Evolutionary conservation across 2,329 filamentous ascomycete species (phyloP), one percentile per base, ranked within the genome.

Genomic region (Apiospora rasikravindrae): DNA sequence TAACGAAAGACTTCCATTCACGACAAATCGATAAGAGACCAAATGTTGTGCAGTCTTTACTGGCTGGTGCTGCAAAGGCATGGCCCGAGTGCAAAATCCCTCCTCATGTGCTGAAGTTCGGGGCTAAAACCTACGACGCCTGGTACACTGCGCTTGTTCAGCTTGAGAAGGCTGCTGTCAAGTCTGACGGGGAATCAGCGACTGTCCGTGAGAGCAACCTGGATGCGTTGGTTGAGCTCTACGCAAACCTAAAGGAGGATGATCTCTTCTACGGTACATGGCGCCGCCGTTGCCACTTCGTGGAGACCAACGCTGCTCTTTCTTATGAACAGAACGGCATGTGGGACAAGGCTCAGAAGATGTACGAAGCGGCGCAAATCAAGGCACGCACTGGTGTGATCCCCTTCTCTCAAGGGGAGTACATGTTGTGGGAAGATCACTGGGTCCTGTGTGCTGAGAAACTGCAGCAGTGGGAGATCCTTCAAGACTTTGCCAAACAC

Each of bases 391-490:
- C 96, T 0, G 96, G 95, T 69, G 94, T 96, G n/a, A 91, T 98
- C 73, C 96, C 96, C 0, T 98, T 98, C 82, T 98, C 96, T 0
- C 94, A 97, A 77, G 95, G 92, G 44, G 96, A 99, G 82, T 99
- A 99, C 83, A 98, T 97, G 90, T 89, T 99, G 0, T 99, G 96
- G 96, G 96, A 99, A 83, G 96, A 99, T 80, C 97, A 99, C 78
- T 99, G 96, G 96, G 92, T 99, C 57, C 88, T 98, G 69, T 99
- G 96, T 81, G 96, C 96, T 0, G 95, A 98, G 83, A 99, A 99
- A 84, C 87, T 99, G 66, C 97, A 99, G 81, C 97, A 99, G 80
- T 99, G 96, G 96, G 96, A 99, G 78, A 96, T 99, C 71, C 83
- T 99, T 45, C 94, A 95, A 74, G 97, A 99, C 77, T 98, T 98